phyloP scores from a whole-genome alignment of 805 yeast species.

The Metahyphopichia silvanorum region DNA sequence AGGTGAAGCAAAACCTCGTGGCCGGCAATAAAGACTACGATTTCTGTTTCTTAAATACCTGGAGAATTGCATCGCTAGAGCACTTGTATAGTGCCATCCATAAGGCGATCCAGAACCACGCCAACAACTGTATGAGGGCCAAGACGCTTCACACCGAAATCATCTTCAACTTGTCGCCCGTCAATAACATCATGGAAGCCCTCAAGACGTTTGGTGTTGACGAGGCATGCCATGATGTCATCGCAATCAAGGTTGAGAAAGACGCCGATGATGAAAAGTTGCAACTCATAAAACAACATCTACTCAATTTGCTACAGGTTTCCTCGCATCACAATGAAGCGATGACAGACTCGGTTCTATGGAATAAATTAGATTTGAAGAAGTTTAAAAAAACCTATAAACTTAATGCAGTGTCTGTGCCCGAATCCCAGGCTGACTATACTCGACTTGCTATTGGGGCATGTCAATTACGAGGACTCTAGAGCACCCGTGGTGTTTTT shows the following conservation, averaged over 20 bases:
- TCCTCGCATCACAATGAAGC: slow-evolving; percentile 6
- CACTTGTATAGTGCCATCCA: slow-evolving; percentile 61
- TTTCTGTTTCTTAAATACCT: slow-evolving; percentile 64
- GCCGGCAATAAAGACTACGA: slow-evolving; percentile 48
- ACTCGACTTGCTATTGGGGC: slow-evolving; percentile 46
- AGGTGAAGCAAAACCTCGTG: slow-evolving; percentile 44
- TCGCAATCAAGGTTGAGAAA: slow-evolving; percentile 49
- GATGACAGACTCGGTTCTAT: slow-evolving; percentile 23
- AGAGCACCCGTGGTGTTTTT: slow-evolving; percentile 3
- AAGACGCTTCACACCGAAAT: slow-evolving; percentile 69
- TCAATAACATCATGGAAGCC: slow-evolving; percentile 69
- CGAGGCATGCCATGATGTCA: slow-evolving; percentile 39
- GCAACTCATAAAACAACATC: slow-evolving; percentile 31
- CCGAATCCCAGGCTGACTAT: slow-evolving; percentile 19
- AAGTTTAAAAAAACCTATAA: slow-evolving; percentile 37
- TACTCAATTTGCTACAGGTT: slow-evolving; percentile 14
- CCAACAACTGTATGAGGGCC: slow-evolving; percentile 51
- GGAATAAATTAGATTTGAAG: slow-evolving; percentile 16
- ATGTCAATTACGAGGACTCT: slow-evolving; percentile 47
- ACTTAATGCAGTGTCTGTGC: slow-evolving; percentile 20
- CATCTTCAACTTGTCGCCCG: slow-evolving; percentile 65
- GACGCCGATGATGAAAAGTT: slow-evolving; percentile 9
- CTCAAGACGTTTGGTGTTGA: slow-evolving; percentile 68
- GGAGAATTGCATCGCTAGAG: slow-evolving; percentile 54
- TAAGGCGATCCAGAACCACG: slow-evolving; percentile 53